phyloP scores from a whole-genome alignment of 495 filamentous ascomycete genomes.

The Pseudomonodictys pantanalensis region DNA sequence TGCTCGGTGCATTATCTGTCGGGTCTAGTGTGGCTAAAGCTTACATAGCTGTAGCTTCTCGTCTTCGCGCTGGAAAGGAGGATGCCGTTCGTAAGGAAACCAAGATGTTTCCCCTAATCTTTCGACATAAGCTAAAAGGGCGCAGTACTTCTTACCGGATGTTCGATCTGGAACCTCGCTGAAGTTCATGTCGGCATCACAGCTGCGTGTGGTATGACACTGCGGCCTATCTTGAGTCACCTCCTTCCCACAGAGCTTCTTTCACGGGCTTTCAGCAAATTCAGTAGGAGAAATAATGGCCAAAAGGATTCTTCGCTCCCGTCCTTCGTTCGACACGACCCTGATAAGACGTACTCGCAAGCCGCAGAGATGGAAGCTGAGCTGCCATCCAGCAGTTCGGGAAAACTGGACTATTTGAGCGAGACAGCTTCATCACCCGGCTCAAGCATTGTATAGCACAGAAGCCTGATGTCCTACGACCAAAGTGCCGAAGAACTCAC shows the following conservation, averaged over 20 bases:
- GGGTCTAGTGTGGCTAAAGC: not conserved
- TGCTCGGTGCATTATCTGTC: slow-evolving; percentile 2
- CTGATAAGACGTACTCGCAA: too few species aligned
- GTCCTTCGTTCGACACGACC: too few species aligned
- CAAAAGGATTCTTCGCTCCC: too few species aligned
- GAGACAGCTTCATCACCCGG: too few species aligned
- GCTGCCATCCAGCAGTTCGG: too few species aligned
- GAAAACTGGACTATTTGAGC: too few species aligned
- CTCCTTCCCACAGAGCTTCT: not conserved
- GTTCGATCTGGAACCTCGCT: slow-evolving; percentile 13
- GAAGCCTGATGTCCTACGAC: too few species aligned
- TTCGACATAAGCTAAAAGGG: not conserved
- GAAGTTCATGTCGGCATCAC: slow-evolving; percentile 15
- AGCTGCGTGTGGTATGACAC: slow-evolving; percentile 10
- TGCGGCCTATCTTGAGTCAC: slow-evolving; percentile 1
- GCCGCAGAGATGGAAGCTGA: too few species aligned
- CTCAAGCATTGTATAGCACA: too few species aligned
- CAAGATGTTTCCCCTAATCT: not conserved
- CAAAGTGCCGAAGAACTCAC: too few species aligned
- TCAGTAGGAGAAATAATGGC: too few species aligned
- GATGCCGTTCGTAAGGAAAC: not conserved
- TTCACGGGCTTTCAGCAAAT: too few species aligned
- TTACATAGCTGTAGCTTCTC: not conserved
- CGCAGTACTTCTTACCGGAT: not conserved
- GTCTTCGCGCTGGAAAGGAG: not conserved